phyloP scores from a whole-genome alignment of 305 asterid genomes.

The Plantago lanceolata region DNA sequence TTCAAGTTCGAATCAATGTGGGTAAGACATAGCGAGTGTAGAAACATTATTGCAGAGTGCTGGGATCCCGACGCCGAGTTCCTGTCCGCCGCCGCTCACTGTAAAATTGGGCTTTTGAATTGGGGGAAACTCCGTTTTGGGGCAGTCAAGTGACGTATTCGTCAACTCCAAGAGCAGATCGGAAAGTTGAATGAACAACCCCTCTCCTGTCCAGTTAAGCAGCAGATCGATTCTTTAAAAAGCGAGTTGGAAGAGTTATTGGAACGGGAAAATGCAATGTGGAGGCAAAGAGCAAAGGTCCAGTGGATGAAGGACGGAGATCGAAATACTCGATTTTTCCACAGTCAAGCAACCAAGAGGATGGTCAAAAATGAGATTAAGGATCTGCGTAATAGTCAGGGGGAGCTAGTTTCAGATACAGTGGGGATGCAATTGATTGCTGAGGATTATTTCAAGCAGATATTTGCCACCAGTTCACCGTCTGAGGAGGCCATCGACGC shows the following conservation, averaged over 20 bases:
- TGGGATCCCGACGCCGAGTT: too few relatives aligned
- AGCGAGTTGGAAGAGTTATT: not conserved
- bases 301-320: not conserved
- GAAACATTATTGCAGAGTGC: too few relatives aligned
- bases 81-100: too few relatives aligned
- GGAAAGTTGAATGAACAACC: not conserved
- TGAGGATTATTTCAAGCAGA: too few relatives aligned
- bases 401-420: not conserved
- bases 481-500: too few relatives aligned
- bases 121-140: too few relatives aligned
- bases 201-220: not conserved
- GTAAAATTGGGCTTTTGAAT: too few relatives aligned
- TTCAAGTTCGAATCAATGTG: too few relatives aligned
- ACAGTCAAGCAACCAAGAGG: not conserved
- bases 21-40: too few relatives aligned
- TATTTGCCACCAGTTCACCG: too few relatives aligned
- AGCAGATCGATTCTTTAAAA: not conserved
- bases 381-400: not conserved
- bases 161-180: not conserved
- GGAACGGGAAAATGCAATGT: not conserved
- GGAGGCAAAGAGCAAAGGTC: not conserved
- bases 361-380: too few relatives aligned
- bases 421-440: not conserved
- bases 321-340: not conserved
- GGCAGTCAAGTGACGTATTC: too few relatives aligned